Base-by-base conservation (phyloP, 1,284 basidiomycete species). In the Entoloma clypeatum region DNA sequence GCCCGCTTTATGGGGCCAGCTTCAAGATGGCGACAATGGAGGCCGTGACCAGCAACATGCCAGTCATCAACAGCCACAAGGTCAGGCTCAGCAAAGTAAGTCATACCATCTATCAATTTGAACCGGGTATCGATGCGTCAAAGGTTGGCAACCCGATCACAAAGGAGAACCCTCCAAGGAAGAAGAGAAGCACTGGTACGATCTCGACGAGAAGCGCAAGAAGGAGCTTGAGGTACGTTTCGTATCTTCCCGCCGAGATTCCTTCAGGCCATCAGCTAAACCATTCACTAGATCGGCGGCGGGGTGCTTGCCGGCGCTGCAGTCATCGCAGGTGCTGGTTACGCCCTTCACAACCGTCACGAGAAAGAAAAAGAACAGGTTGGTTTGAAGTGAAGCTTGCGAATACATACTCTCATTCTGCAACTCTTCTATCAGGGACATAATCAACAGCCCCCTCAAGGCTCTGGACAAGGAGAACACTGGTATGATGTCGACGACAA, bases 1-100 rank as follows among this genome's bases (percentile, higher is more conserved):
- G 1, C 82, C 84, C 22, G 80, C 80, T 6, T 70, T 87, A 25
- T 87, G 84, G 84, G 79, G 75, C 37, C 70, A 67, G 36, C 33
- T 77, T 26, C 59, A 64, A 23, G 67, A 67, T 32, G 57, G 61
- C n/a, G 61, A 64, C 23, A 47, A 51, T 19, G 53, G 54, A 29
- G 39, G 52, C 23, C 45, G 58, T 37, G 41, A n/a, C n/a, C n/a
- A n/a, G n/a, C n/a, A n/a, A n/a, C n/a, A n/a, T n/a, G n/a, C n/a
- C 0, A 25, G 19, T 4, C 36, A 42, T 25, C 47, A 43, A 36
- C 44, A 38, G 54, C 61, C 9, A 57, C 55, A 4, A 56, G 64
- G 60, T 24, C 56, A 55, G 18, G 62, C 32, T 25, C 47, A 50
- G 26, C 53, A 58, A 47, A 53, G 54, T 55, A 26, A 13, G 42